Base-by-base conservation (phyloP, 1,284 basidiomycete species). In the Ganoderma boninense region DNA sequence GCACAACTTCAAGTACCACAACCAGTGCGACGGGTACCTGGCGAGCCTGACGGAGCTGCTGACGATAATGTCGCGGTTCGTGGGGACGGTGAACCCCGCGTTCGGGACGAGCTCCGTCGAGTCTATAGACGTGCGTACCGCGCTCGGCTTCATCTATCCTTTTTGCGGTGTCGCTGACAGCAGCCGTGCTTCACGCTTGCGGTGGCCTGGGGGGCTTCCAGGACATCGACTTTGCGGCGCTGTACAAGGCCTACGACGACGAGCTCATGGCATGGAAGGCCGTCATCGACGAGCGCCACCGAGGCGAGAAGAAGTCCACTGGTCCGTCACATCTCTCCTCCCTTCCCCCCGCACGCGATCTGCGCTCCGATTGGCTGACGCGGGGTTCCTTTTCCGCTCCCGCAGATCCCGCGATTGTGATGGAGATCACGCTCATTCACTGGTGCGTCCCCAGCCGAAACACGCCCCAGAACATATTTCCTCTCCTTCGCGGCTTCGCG, bases 1-100 rank as follows among this genome's bases (percentile, higher is more conserved):
- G 68, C 68, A 73, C 13, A 52, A 71, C n/a, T 76, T 74, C 66
- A 78, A 76, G 65, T 80, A 77, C 65, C 78, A 79, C 62, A 76
- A 75, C 57, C 71, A 71, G 52, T 75, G 74, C 66, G 80, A 81
- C 72, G 74, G 71, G 26, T 79, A 78, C 62, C 69, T 81, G 40
- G 76, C 77, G 11, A 77, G 74, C 56, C 74, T 81, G 11, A 76
- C 78, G 14, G 79, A 80, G 71, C 76, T 80, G 60, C 74, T 80
- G 11, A 76, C 77, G 38, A 80, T 80, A 63, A 80, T 80, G 76
- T 74, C 77, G 16, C 76, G 77, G 62, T 81, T 80, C 71, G 75
- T 74, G 8, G 78, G 64, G 46, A 75, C 65, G 62, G 74, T 68
- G 42, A 73, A 71, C 67, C 73, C 72, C 43, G 71, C 70, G 38